Conservation (phyloP, 1,284 basidiomycete genomes). For the Microbotryum scabiosae region DNA sequence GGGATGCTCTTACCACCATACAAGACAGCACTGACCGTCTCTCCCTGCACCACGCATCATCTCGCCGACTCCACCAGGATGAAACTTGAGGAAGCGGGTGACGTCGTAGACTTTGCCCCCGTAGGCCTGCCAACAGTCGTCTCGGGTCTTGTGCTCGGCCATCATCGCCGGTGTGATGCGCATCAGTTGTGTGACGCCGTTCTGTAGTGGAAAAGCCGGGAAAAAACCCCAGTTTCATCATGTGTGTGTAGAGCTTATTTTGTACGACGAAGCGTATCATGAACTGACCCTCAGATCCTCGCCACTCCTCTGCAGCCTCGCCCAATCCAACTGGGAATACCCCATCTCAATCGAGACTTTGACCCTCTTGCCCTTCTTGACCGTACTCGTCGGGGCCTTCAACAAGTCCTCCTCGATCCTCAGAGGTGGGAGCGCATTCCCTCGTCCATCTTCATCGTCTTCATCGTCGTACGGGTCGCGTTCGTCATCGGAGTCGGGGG, state of each 20-base stretch:
- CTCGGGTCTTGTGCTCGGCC: slow-evolving; percentile 68
- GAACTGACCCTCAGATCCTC: slow-evolving; percentile 60
- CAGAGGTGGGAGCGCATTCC: slow-evolving; percentile 45
- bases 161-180: slow-evolving; percentile 77
- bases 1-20: not conserved
- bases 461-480: slow-evolving; percentile 20
- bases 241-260: slow-evolving; percentile 41
- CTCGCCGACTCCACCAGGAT: slow-evolving; percentile 89
- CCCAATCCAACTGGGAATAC: slow-evolving; percentile 91
- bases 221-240: slow-evolving; percentile 44
- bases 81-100: slow-evolving; percentile 81
- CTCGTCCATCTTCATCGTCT: slow-evolving; percentile 8
- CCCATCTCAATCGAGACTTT: slow-evolving; percentile 89
- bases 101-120: slow-evolving; percentile 96
- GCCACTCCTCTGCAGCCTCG: slow-evolving; percentile 63
- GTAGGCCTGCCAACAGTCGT: slow-evolving; percentile 89
- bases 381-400: slow-evolving; percentile 45
- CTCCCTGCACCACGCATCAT: slow-evolving; percentile 92
- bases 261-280: not conserved
- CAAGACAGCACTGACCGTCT: slow-evolving; percentile 45
- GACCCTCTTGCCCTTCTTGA: slow-evolving; percentile 47
- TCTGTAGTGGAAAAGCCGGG: slow-evolving; percentile 23
- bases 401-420: slow-evolving; percentile 50
- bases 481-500: slow-evolving; percentile 34
- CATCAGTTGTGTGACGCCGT: slow-evolving; percentile 44